phyloP scores from a whole-genome alignment of 371 early-diverging fungal genomes.

The Mucor saturninus region DNA sequence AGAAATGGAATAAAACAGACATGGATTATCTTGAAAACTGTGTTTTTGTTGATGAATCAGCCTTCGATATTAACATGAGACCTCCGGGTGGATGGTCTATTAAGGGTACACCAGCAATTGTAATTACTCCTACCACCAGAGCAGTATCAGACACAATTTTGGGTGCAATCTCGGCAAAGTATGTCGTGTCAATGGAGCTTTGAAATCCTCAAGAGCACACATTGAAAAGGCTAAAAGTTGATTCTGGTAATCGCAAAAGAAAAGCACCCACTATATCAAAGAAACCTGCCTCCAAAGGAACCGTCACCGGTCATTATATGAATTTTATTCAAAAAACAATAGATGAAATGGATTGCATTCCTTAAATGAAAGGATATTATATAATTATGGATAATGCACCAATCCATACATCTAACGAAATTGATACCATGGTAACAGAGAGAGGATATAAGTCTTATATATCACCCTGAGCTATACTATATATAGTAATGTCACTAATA shows the following conservation, averaged over 20 bases:
- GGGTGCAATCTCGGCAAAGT: constrained; percentile 13
- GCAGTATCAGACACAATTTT: constrained; percentile 13
- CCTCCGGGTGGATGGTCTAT: constrained; percentile 14
- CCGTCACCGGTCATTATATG: constrained; percentile 7
- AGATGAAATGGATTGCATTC: neutral
- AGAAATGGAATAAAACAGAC: constrained; percentile 10
- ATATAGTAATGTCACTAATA: no score
- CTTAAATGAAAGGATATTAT: no score
- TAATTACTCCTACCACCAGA: constrained; percentile 10
- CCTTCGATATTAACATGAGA: constrained; percentile 5
- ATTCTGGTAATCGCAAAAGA: constrained; percentile 19
- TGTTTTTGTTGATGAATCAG: constrained; percentile 15
- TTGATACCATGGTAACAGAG: constrained; percentile 3
- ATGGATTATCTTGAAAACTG: neutral
- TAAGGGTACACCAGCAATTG: constrained; percentile 13
- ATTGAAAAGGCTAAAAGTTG: constrained; percentile 14
- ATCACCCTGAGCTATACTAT: no score
- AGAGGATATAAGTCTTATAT: constrained; percentile 9
- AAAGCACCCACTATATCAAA: constrained; percentile 22
- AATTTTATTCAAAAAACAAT: constrained; percentile 1
- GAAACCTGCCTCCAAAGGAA: constrained; percentile 21
- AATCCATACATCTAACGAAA: constrained; percentile 11
- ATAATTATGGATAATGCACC: constrained; percentile 4
- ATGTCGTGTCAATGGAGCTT: constrained; percentile 24
- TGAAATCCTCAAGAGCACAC: constrained; percentile 17